phyloP scores from a whole-genome alignment of 352 stramenopile species.

The Pythium vanterpoolii region DNA sequence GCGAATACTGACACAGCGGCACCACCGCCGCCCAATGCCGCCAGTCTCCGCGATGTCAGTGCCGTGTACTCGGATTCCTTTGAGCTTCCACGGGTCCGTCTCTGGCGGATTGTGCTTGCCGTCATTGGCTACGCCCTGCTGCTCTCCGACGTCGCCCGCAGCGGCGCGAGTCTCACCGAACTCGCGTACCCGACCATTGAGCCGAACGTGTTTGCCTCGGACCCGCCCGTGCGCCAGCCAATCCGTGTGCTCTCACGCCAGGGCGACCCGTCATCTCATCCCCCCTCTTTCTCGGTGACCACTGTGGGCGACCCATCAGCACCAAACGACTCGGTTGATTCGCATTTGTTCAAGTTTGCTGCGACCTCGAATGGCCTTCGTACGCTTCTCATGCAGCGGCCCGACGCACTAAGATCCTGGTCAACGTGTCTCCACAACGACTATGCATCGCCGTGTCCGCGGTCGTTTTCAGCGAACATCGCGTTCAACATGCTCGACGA shows the following conservation, averaged over 20 bases:
- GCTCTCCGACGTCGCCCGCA: conserved; percentile 22
- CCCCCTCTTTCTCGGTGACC: conserved; percentile 4
- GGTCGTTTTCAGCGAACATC: conserved; percentile 2
- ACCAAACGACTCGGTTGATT: conserved; percentile 3
- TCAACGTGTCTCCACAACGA: conserved; percentile 13
- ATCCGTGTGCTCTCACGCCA: conserved; percentile 5
- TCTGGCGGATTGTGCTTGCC: conserved; percentile 18
- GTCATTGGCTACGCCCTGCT: conserved; percentile 24
- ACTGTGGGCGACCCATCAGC: neutral
- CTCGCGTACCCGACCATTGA: conserved; percentile 26
- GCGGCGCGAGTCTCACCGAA: conserved; percentile 18
- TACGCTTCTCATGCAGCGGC: conserved; percentile 16
- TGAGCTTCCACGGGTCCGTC: conserved; percentile 8
- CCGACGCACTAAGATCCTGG: conserved; percentile 11
- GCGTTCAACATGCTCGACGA: conserved; percentile 26
- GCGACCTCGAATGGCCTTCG: conserved; percentile 25
- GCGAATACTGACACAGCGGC: neutral
- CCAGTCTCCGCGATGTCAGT: neutral
- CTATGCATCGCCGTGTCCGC: conserved; percentile 4
- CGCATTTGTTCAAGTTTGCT: conserved; percentile 21
- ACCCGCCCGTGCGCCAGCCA: conserved; percentile 11
- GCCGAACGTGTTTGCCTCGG: conserved; percentile 24
- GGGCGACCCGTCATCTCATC: neutral
- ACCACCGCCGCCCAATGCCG: neutral
- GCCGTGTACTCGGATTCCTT: conserved; percentile 20